A percentile compares a stretch with the other conserved stretches of the same genome.
Conservation (phyloP, 352 stramenopile species). For the Globisporangium spinosum region DNA sequence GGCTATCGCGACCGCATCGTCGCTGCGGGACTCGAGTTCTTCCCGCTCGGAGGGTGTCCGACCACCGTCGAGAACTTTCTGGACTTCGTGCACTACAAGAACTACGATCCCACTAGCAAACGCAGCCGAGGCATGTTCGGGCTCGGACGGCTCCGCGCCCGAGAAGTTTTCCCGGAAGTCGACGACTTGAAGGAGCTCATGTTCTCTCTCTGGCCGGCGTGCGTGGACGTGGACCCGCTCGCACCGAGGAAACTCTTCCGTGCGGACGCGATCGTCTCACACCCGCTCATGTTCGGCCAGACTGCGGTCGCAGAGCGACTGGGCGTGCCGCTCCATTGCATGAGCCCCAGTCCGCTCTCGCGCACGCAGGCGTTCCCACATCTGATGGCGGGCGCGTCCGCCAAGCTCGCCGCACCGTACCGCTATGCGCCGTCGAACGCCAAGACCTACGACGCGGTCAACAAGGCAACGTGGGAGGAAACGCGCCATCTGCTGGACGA, state of each 20-base stretch:
- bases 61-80: conserved; percentile 48
- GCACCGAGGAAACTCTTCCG: conserved; percentile 44
- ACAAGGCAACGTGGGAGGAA: conserved; percentile 44
- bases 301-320: conserved; percentile 61
- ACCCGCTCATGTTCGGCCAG: conserved; percentile 63
- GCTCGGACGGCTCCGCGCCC: conserved; percentile 26
- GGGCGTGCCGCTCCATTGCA: conserved; percentile 65
- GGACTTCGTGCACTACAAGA: conserved; percentile 33
- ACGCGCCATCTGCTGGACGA: conserved; percentile 48
- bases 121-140: conserved; percentile 6
- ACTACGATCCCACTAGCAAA: background rate
- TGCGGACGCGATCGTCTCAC: conserved; percentile 65
- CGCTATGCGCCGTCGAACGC: conserved; percentile 42
- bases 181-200: conserved; percentile 55
- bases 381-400: conserved; percentile 27
- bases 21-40: conserved; percentile 59
- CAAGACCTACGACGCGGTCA: conserved; percentile 48
- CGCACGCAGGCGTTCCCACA: conserved; percentile 59
- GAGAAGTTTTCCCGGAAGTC: conserved; percentile 38
- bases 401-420: conserved; percentile 37
- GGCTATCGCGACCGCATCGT: conserved; percentile 67
- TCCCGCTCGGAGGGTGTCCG: conserved; percentile 50
- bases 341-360: conserved; percentile 46
- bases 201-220: conserved; percentile 58
- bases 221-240: conserved; percentile 41